Conservation (phyloP, 768 basidiomycete species). For the Pluteus cervinus region DNA sequence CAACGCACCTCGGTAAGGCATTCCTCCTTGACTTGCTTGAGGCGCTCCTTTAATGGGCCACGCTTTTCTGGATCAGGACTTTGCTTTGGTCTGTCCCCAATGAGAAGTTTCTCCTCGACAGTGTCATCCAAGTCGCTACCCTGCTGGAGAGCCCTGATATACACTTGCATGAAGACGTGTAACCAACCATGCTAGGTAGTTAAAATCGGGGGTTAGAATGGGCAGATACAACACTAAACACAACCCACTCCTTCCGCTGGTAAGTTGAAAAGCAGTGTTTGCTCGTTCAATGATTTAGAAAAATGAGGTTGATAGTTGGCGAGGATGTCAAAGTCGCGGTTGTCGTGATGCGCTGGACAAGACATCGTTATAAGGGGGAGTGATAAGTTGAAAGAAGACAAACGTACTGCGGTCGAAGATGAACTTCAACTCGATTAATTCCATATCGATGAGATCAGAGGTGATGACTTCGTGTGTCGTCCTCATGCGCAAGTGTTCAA, state of each 20-base stretch:
- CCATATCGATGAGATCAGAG: slow-evolving; percentile 73
- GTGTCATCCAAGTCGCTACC: slow-evolving; percentile 77
- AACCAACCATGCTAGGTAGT: slow-evolving; percentile 63
- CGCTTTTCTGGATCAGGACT: slow-evolving; percentile 42
- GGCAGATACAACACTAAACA: too few relatives aligned
- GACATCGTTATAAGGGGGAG: slow-evolving; percentile 6
- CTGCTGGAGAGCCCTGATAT: slow-evolving; percentile 72
- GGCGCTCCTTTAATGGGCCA: slow-evolving; percentile 52
- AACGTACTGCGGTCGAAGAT: slow-evolving; percentile 67
- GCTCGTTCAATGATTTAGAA: slow-evolving; percentile 49
- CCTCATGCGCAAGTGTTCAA: slow-evolving; percentile 84
- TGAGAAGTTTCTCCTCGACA: slow-evolving; percentile 75
- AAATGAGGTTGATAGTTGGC: slow-evolving; percentile 69
- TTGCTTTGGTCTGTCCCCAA: slow-evolving; percentile 75
- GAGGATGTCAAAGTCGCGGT: slow-evolving; percentile 78
- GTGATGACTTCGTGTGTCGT: slow-evolving; percentile 66
- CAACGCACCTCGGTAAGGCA: slow-evolving; percentile 47
- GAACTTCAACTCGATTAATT: slow-evolving; percentile 79
- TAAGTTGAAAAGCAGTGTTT: slow-evolving; percentile 64
- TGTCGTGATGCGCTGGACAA: slow-evolving; percentile 74
- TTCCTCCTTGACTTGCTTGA: slow-evolving; percentile 41
- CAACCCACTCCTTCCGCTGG: too few relatives aligned
- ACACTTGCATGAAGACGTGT: slow-evolving; percentile 63
- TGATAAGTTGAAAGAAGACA: slow-evolving; percentile 4
- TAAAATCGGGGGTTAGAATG: slow-evolving; percentile 2